Base-by-base conservation (phyloP, 306 rosid genomes). In the Prunus mira region DNA sequence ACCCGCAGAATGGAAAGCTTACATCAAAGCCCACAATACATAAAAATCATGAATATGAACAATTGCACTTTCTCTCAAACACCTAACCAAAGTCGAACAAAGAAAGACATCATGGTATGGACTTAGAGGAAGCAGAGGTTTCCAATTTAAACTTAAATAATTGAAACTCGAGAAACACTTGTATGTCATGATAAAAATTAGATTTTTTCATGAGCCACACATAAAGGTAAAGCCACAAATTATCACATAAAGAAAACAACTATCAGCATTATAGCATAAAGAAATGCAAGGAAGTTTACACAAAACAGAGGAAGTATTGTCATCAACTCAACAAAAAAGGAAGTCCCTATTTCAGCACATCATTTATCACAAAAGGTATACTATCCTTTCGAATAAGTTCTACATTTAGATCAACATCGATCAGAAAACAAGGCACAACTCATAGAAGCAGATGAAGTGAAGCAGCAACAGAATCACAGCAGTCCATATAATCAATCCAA, bases 401-500 rank as follows among this genome's bases (percentile, higher is more conserved):
- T 80, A 87, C 87, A 87, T 81, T 77, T 50, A 83, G 69, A 83
- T 77, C 63, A 82, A 84, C 67, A 81, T 34, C 85, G 75, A 85
- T 78, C 80, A 84, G 76, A 83, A 70, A 83, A 65, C 71, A 79
- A 71, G 81, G 74, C 82, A 80, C 80, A 81, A 82, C 87, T 85
- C 76, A 86, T 71, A 88, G 89, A 88, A 82, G 86, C 83, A 90
- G 88, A 85, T 74, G 88, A 38, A 85, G 91, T 79, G 96, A 86
- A 85, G 87, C 93, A 90, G 88, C 96, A 90, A 88, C 91, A 86
- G 76, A 87, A 84, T 79, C 82, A 88, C 88, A 88, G 87, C 83
- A 88, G 90, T 80, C 91, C 96, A 90, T 82, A 91, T 86, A 90
- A 88, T 82, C 82, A 83, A 87, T 83, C 89, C 90, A 91, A 81